These are phyloP conservation scores for Aspergillus hortae DNA, from an alignment of 2,329 filamentous ascomycete genomes.

Conservation along the genomic window DNA sequence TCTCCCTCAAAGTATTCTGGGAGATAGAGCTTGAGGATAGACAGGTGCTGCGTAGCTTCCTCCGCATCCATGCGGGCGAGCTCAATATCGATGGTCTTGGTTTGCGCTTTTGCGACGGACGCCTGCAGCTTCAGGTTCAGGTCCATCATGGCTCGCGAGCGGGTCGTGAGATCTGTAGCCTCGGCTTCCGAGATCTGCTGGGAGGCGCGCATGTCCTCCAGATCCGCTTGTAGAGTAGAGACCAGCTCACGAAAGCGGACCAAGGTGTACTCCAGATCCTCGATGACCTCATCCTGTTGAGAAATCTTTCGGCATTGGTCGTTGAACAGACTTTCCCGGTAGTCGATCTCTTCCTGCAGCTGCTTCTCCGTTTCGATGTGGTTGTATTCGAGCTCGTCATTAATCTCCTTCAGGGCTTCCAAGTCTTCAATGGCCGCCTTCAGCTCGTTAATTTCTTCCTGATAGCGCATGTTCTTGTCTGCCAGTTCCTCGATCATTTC, in stretches of 20 bases:
- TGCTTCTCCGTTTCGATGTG: conserved; percentile 92
- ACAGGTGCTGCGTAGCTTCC: conserved; percentile 81
- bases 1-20: conserved; percentile 79
- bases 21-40: conserved; percentile 84
- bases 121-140: conserved; percentile 91
- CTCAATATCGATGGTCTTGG: conserved; percentile 91
- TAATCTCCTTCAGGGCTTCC: conserved; percentile 85
- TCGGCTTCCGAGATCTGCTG: conserved; percentile 91
- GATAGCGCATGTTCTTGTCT: conserved; percentile 78
- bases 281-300: conserved; percentile 74
- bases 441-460: conserved; percentile 79
- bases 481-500: conserved; percentile 92
- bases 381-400: conserved; percentile 90
- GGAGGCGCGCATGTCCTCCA: conserved; percentile 89
- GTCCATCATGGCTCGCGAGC: conserved; percentile 93
- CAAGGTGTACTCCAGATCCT: conserved; percentile 87
- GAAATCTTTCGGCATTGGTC: conserved; percentile 71
- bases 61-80: conserved; percentile 81
- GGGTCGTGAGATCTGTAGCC: conserved; percentile 81
- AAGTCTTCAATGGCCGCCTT: conserved; percentile 80
- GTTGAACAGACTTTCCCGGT: conserved; percentile 77
- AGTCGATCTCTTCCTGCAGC: conserved; percentile 88
- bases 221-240: conserved; percentile 74
- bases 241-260: conserved; percentile 87
- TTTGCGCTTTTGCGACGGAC: conserved; percentile 84